Conservation (phyloP, 768 basidiomycete species). For the Mycena chlorophos region DNA sequence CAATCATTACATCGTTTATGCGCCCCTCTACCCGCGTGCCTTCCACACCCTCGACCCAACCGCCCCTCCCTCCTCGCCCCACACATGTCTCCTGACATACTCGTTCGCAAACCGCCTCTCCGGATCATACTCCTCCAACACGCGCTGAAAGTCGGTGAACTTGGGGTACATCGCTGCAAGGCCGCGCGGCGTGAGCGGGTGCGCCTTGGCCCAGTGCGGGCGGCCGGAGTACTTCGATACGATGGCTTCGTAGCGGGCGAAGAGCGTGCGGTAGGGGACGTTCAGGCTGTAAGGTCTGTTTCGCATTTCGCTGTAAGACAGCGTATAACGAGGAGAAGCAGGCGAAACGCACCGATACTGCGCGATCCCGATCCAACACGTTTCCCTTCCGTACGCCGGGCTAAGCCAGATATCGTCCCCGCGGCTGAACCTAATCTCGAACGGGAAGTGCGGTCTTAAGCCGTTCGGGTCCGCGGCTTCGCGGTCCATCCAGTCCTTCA, state of each 20-base stretch:
- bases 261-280: constrained; percentile 78
- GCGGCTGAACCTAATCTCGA: constrained; percentile 89
- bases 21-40: too few relatives aligned
- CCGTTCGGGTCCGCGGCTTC: constrained; percentile 72
- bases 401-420: constrained; percentile 93
- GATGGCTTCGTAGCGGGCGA: constrained; percentile 74
- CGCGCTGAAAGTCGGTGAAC: constrained; percentile 68
- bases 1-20: too few relatives aligned
- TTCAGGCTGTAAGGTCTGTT: constrained; percentile 81
- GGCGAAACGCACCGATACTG: too few relatives aligned
- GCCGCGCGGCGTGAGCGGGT: constrained; percentile 43
- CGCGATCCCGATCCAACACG: constrained; percentile 94
- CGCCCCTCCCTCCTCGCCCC: constrained; percentile 54
- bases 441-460: constrained; percentile 83
- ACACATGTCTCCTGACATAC: constrained; percentile 85
- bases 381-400: constrained; percentile 75
- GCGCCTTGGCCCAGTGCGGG: constrained; percentile 94
- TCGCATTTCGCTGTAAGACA: not conserved
- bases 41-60: constrained; percentile 46
- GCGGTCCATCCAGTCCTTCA: constrained; percentile 68
- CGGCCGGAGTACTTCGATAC: constrained; percentile 69
- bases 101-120: constrained; percentile 80
- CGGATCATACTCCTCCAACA: constrained; percentile 57
- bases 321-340: too few relatives aligned
- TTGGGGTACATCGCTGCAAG: constrained; percentile 67